Percentiles rank a stretch among this genome's conserved stretches.
Evolutionary conservation across 176 grass and related monocot species (phyloP).

Genomic region (Thalia dealbata): DNA sequence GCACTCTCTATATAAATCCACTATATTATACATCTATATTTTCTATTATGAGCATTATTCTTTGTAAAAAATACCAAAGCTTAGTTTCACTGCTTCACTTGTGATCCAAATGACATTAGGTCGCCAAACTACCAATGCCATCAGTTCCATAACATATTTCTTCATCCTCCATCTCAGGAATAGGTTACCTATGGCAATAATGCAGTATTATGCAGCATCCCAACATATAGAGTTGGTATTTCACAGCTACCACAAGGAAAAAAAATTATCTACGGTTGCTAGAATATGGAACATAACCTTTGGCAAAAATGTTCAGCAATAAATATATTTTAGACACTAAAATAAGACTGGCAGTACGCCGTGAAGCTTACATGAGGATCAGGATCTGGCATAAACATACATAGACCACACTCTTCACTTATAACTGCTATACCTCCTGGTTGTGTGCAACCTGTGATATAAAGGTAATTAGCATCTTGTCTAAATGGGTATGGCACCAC

Average conservation of each 20-base stretch:
- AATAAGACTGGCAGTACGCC: conserved; percentile 1
- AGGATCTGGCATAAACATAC: conserved; percentile 90
- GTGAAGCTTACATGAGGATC: conserved; percentile 46
- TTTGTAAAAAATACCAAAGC: too few species aligned
- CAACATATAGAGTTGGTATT: background rate
- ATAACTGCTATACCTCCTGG: conserved; percentile 75
- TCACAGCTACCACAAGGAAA: background rate
- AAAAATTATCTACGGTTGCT: background rate
- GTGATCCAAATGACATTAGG: too few species aligned
- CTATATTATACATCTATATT: too few species aligned
- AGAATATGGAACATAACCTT: background rate
- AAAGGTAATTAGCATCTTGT: conserved; percentile 77
- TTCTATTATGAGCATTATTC: too few species aligned
- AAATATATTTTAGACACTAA: background rate
- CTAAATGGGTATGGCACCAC: conserved; percentile 84
- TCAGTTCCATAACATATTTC: background rate
- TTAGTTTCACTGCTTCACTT: too few species aligned
- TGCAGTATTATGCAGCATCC: too few species aligned
- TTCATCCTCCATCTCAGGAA: background rate
- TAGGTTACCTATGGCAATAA: too few species aligned
- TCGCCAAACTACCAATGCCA: too few species aligned
- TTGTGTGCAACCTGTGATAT: conserved; percentile 79
- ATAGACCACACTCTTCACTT: conserved; percentile 51
- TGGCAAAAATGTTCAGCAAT: background rate
- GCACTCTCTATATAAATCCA: too few species aligned